Percentiles rank a stretch among this genome's conserved stretches.
Conservation (phyloP, 2,329 filamentous ascomycete species). For the Ophiostoma triangulosporum region DNA sequence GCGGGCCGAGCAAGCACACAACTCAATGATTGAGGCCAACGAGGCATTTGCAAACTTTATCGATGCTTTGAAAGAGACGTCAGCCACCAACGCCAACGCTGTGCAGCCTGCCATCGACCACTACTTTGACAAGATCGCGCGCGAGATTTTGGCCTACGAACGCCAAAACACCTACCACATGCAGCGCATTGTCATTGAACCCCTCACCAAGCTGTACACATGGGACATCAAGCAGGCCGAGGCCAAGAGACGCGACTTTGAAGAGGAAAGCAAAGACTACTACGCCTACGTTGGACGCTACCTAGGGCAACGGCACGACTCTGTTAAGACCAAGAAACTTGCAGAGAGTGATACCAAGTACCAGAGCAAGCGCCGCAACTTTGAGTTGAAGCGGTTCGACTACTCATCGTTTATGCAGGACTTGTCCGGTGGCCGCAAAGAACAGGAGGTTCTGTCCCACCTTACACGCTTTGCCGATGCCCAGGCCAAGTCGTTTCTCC, state of each 20-base stretch:
- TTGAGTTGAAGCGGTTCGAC: conserved; percentile 94
- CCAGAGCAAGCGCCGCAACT: conserved; percentile 81
- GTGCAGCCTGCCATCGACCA: conserved; percentile 96
- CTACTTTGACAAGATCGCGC: conserved; percentile 94
- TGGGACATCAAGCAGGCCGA: conserved; percentile 97
- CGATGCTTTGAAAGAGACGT: conserved; percentile 74
- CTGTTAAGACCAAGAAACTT: conserved; percentile 92
- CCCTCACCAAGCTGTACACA: conserved; percentile 80
- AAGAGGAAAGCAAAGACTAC: conserved; percentile 97
- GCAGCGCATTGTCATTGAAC: conserved; percentile 89
- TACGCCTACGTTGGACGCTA: conserved; percentile 92
- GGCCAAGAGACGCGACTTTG: conserved; percentile 91
- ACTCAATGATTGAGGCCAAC: conserved; percentile 71
- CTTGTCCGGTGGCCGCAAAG: conserved; percentile 95
- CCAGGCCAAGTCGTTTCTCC: conserved; percentile 71
- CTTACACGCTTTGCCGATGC: conserved; percentile 87
- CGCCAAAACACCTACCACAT: conserved; percentile 70
- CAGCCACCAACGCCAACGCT: conserved; percentile 82
- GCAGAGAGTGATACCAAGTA: conserved; percentile 93
- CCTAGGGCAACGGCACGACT: conserved; percentile 90
- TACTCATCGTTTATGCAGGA: conserved; percentile 99
- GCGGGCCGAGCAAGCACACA: conserved; percentile 77
- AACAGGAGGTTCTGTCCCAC: conserved; percentile 90
- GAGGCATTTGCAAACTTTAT: conserved; percentile 73
- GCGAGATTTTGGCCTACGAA: conserved; percentile 80